Evolutionary conservation across 495 filamentous ascomycete species (phyloP).

Genomic region (Penicillium simplicissimum): DNA sequence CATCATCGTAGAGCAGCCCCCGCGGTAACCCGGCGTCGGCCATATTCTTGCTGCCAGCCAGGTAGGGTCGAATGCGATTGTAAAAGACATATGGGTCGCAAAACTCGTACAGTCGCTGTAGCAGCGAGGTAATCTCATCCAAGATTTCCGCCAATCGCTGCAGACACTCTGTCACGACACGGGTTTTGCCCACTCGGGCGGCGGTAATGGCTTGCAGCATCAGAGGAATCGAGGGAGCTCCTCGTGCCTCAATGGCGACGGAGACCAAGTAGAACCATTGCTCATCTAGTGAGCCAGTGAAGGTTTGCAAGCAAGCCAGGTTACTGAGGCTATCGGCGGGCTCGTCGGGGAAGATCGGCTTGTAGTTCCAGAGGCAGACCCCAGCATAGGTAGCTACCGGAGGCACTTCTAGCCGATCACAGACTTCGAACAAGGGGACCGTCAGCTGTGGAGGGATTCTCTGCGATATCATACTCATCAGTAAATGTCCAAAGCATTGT

Average conservation of each 20-base stretch:
- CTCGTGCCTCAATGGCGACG: slow-evolving; percentile 92
- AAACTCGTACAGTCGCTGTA: slow-evolving; percentile 86
- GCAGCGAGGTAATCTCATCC: slow-evolving; percentile 73
- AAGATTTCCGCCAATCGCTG: slow-evolving; percentile 78
- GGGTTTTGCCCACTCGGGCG: slow-evolving; percentile 67
- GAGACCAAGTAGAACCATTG: slow-evolving; percentile 98
- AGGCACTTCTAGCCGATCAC: slow-evolving; percentile 78
- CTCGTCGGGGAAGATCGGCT: slow-evolving; percentile 79
- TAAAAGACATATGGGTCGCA: slow-evolving; percentile 95
- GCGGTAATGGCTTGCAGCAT: slow-evolving; percentile 87
- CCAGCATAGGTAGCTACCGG: slow-evolving; percentile 95
- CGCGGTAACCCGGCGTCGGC: slow-evolving; percentile 82
- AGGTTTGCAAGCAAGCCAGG: slow-evolving; percentile 78
- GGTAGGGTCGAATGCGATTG: slow-evolving; percentile 86
- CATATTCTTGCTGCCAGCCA: slow-evolving; percentile 98
- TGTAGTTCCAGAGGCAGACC: slow-evolving; percentile 94
- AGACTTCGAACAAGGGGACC: slow-evolving; percentile 77
- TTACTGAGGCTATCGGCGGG: slow-evolving; percentile 80
- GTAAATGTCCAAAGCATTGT: slow-evolving; percentile 4
- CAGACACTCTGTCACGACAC: slow-evolving; percentile 72
- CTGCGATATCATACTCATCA: slow-evolving; percentile 43
- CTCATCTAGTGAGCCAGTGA: slow-evolving; percentile 95
- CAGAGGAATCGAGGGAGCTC: slow-evolving; percentile 80
- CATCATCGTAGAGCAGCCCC: slow-evolving; percentile 85
- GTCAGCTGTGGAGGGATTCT: slow-evolving; percentile 82